These are phyloP conservation scores for Yueomyces sp. DNA, from an alignment of 805 yeast species.

Conservation along the genomic window DNA sequence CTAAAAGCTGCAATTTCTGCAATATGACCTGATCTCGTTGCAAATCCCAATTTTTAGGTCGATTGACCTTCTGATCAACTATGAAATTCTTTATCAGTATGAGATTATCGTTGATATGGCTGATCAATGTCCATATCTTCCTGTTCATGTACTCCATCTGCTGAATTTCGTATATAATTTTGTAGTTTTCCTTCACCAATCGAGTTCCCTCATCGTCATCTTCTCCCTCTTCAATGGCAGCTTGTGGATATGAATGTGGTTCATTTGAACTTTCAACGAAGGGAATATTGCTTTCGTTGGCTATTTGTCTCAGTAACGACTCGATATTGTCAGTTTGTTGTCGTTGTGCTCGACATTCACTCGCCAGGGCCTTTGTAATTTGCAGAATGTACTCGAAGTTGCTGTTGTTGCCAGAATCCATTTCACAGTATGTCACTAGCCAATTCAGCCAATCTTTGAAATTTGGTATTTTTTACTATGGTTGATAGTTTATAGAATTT, in stretches of 20 bases:
- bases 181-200: constrained; percentile 16
- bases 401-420: constrained; percentile 11
- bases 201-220: constrained; percentile 3
- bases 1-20: neutral
- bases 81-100: neutral
- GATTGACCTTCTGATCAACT: neutral
- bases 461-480: too few species aligned
- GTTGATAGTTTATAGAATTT: too few species aligned
- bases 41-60: neutral
- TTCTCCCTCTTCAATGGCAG: constrained; percentile 1
- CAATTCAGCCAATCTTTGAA: too few species aligned
- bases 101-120: constrained; percentile 13
- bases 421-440: neutral
- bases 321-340: constrained; percentile 19
- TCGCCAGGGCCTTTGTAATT: constrained; percentile 12
- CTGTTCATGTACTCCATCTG: constrained; percentile 17
- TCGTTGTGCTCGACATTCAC: constrained; percentile 15
- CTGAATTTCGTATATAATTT: constrained; percentile 17
- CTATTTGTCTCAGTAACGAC: constrained; percentile 6
- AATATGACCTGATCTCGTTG: neutral
- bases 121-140: constrained; percentile 14
- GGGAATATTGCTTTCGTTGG: too few species aligned
- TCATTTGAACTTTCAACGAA: too few species aligned
- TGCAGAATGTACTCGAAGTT: constrained; percentile 20
- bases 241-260: too few species aligned